Conservation (phyloP, 1,284 basidiomycete species). For the Trichosporon inkin region DNA sequence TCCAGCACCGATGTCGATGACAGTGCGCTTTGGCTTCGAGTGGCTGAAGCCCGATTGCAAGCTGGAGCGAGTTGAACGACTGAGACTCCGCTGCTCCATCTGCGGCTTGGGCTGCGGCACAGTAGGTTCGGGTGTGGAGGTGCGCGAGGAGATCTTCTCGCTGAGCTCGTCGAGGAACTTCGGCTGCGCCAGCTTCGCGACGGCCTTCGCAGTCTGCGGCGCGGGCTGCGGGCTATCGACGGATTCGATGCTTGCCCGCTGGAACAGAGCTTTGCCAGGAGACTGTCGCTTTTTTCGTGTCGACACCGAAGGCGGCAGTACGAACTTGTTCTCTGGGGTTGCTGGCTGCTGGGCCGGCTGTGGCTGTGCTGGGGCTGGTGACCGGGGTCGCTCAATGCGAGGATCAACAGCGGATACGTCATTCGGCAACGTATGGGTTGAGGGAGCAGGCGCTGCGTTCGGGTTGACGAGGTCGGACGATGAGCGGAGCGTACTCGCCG, state of each 20-base stretch:
- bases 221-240: background rate
- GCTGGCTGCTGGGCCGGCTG: background rate
- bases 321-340: conserved; percentile 1
- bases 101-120: too few relatives aligned
- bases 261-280: background rate
- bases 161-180: background rate
- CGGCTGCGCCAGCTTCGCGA: background rate
- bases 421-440: too few relatives aligned
- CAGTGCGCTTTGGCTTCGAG: background rate
- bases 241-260: background rate
- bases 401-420: too few relatives aligned
- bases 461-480: background rate
- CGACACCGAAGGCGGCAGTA: background rate
- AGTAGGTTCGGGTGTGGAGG: background rate
- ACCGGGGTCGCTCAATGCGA: background rate
- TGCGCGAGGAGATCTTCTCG: background rate
- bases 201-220: background rate
- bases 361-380: background rate
- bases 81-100: too few relatives aligned
- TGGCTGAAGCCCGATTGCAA: background rate
- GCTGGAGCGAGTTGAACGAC: too few relatives aligned
- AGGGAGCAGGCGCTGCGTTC: too few relatives aligned
- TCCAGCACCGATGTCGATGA: conserved; percentile 1
- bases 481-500: background rate
- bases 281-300: conserved; percentile 1